Percentiles rank a stretch among this genome's conserved stretches.
These are phyloP conservation scores for Chlamydomonas schloesseri DNA, from an alignment of 139 green algal genomes.

Conservation along the genomic window DNA sequence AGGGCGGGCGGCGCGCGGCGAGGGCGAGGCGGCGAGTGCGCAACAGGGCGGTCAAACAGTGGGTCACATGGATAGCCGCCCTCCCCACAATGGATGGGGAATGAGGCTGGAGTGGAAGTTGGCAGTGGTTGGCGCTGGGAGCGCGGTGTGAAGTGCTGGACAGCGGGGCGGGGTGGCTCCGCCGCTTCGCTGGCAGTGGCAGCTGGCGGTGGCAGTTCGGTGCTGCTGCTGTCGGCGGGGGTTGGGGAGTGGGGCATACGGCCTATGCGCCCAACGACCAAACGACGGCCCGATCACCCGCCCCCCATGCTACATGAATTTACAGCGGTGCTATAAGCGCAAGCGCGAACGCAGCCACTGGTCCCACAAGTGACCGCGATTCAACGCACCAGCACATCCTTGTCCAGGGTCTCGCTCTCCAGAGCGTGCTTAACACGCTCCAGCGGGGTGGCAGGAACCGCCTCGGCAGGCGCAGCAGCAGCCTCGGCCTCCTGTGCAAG, in stretches of 20 bases:
- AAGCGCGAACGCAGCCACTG: not conserved
- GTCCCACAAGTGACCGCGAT: not conserved
- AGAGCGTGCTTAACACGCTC: constrained; percentile 41
- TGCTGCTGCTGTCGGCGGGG: too few relatives aligned
- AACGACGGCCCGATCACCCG: too few relatives aligned
- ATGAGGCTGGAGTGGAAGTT: too few relatives aligned
- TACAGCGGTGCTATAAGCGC: not conserved
- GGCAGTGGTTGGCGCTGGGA: too few relatives aligned
- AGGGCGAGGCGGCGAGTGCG: not conserved
- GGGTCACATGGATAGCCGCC: too few relatives aligned
- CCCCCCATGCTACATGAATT: not conserved
- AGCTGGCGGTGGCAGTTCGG: not conserved
- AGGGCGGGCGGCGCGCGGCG: not conserved
- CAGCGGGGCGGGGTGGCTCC: too few relatives aligned
- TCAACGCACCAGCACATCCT: constrained; percentile 47
- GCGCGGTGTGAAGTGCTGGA: too few relatives aligned
- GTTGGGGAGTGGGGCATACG: too few relatives aligned
- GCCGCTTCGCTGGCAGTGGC: too few relatives aligned
- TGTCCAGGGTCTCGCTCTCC: constrained; percentile 48
- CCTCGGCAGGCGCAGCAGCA: not conserved
- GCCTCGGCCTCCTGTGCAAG: constrained; percentile 9
- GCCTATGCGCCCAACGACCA: too few relatives aligned
- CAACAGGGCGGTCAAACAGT: too few relatives aligned
- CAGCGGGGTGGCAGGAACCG: constrained; percentile 3
- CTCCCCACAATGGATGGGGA: too few relatives aligned